A percentile compares a stretch with the other conserved stretches of the same genome.
Conservation (phyloP, 176 grass and related monocot species). For the Alopecurus myosuroides region DNA sequence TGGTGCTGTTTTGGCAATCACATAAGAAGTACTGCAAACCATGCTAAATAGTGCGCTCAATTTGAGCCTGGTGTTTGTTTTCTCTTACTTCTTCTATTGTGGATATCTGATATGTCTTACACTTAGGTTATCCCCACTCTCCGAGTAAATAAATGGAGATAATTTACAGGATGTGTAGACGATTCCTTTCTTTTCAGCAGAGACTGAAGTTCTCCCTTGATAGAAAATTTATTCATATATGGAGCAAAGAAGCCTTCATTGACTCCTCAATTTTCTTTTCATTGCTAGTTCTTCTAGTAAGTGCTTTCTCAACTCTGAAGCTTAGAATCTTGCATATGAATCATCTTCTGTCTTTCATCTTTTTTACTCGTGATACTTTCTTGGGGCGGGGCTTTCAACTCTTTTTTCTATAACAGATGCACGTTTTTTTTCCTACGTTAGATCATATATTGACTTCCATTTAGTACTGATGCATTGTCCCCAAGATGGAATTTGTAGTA, state of each 20-base stretch:
- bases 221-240: not conserved
- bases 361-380: not conserved
- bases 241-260: not conserved
- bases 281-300: not conserved
- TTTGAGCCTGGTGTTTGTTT: constrained; percentile 1
- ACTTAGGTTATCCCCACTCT: not conserved
- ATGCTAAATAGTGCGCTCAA: not conserved
- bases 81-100: not conserved
- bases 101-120: not conserved
- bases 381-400: not conserved
- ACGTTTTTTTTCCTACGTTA: constrained; percentile 4
- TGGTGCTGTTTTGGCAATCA: not conserved
- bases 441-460: constrained; percentile 32
- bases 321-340: constrained; percentile 26
- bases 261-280: constrained; percentile 11
- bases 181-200: constrained; percentile 2
- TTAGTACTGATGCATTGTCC: constrained; percentile 11
- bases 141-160: not conserved
- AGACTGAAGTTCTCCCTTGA: not conserved
- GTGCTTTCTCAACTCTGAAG: constrained; percentile 1
- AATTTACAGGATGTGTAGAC: not conserved
- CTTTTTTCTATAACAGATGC: constrained; percentile 1
- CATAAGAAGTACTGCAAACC: not conserved
- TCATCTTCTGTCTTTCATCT: not conserved
- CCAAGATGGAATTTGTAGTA: constrained; percentile 16